Conservation (phyloP, 2,329 filamentous ascomycete species). For the Penicillium crustosum region DNA sequence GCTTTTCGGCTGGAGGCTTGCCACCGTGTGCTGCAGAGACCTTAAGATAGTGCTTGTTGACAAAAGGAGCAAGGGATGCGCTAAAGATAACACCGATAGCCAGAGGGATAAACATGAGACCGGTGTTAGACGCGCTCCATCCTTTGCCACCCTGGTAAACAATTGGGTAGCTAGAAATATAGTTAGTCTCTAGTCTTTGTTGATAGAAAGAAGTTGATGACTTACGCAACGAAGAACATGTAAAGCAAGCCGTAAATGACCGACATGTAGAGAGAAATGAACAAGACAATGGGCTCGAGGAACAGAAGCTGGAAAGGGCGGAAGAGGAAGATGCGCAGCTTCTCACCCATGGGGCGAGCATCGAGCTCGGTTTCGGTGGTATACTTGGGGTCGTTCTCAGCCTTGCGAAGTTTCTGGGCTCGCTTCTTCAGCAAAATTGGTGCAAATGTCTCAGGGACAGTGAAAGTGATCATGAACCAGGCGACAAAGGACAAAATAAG, state of each 20-base stretch:
- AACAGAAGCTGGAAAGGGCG: slow-evolving; percentile 85
- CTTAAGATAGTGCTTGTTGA: slow-evolving; percentile 79
- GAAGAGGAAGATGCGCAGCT: slow-evolving; percentile 71
- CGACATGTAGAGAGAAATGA: slow-evolving; percentile 82
- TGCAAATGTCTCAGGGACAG: slow-evolving; percentile 86
- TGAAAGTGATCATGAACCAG: slow-evolving; percentile 78
- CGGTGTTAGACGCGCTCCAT: slow-evolving; percentile 70
- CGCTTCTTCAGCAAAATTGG: slow-evolving; percentile 71
- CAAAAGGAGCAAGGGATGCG: slow-evolving; percentile 65
- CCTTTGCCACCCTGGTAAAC: slow-evolving; percentile 79
- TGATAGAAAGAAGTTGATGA: slow-evolving; percentile 43
- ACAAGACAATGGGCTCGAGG: slow-evolving; percentile 77
- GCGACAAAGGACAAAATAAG: slow-evolving; percentile 70
- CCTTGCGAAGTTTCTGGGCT: slow-evolving; percentile 69
- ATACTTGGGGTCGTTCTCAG: slow-evolving; percentile 65
- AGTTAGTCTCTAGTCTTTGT: slow-evolving; percentile 13
- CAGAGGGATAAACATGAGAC: slow-evolving; percentile 83
- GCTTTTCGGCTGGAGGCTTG: slow-evolving; percentile 71
- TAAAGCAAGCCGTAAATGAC: slow-evolving; percentile 60
- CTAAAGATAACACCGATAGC: slow-evolving; percentile 72
- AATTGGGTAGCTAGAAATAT: slow-evolving; percentile 45
- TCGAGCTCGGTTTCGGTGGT: slow-evolving; percentile 83
- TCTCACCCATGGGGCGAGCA: slow-evolving; percentile 65
- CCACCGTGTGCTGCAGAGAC: slow-evolving; percentile 64
- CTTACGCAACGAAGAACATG: slow-evolving; percentile 53